Evolutionary conservation across 2,329 filamentous ascomycete species (phyloP), one percentile per base, ranked within the genome.

Genomic region (Juglanconis juglandina): DNA sequence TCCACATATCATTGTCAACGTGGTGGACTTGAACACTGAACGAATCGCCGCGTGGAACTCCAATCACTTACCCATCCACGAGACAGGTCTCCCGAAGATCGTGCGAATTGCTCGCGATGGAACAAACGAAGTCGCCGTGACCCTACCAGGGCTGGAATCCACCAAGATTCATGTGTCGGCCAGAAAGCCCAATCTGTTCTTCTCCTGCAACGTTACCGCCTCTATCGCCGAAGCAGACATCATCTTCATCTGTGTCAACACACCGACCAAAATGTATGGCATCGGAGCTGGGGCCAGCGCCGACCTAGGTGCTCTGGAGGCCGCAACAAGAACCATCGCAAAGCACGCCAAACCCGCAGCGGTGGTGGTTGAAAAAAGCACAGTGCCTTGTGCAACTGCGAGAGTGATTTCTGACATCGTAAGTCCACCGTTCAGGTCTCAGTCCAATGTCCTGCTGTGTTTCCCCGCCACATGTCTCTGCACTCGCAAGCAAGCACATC

Each of bases 301-400:
- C 6, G 83, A 87, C 65, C 74, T 87, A 58, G 77, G 77, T 17
- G 81, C 79, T 7, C 71, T 87, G 3, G 85, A 87, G 66, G 76
- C 76, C 41, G 84, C 83, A 1, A 78, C 79, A 5, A 74, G 78
- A 53, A 78, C 78, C 49, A 81, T 87, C 47, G 85, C 84, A 2
- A 71, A 78, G 42, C 75, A 81, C 56, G 80, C 84, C 2, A 80
- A 76, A 51, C 69, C 72, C 7, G 81, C 81, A 32, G 79, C 82
- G 41, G 84, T 87, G 58, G 76, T 88, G 24, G 85, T 88, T 5
- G 85, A 87, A 71, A 88, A 87, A 72, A 85, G 81, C 63, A 88
- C 85, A 0, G 85, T 88, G 7, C 85, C 85, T 8, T 85, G 82
- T 67, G 76, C 82, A 44, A 87, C 85, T 1, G 82, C 84, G 2